These are phyloP conservation scores for Pseudofabraea citricarpa DNA, from an alignment of 2,329 filamentous ascomycete genomes.

Conservation along the genomic window DNA sequence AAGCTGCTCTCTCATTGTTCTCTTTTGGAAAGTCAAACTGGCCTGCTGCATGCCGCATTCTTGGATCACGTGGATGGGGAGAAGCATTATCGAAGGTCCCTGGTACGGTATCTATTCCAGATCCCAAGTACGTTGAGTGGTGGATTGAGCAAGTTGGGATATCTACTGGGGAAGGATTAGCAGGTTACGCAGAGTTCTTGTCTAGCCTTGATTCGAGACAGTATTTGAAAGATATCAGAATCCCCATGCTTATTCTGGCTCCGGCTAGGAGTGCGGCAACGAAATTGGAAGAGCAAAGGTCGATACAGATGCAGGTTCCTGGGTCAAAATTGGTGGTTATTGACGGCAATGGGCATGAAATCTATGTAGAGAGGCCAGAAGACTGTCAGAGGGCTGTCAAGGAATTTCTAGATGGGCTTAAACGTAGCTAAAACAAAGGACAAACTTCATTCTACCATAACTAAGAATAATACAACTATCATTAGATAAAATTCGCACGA, in stretches of 20 bases:
- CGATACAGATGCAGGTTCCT: conserved; percentile 14
- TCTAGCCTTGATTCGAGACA: conserved; percentile 26
- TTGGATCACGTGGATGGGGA: conserved; percentile 29
- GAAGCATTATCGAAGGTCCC: conserved; percentile 24
- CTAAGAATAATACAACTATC: too few relatives aligned
- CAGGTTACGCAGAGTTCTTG: conserved; percentile 29
- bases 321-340: conserved; percentile 17
- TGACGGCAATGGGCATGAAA: conserved; percentile 2
- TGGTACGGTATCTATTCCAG: conserved; percentile 25
- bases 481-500: too few relatives aligned
- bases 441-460: too few relatives aligned
- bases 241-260: conserved; percentile 28
- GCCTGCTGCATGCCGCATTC: conserved; percentile 13
- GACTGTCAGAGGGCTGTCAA: background rate
- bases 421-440: too few relatives aligned
- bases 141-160: conserved; percentile 26
- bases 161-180: conserved; percentile 27
- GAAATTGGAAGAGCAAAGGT: background rate
- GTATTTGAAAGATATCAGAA: conserved; percentile 22
- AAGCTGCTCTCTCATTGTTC: background rate
- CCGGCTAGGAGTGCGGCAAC: conserved; percentile 28
- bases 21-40: background rate
- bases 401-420: too few relatives aligned
- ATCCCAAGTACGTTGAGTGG: conserved; percentile 26
- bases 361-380: background rate